phyloP scores from a whole-genome alignment of 768 basidiomycete species.

The Xerocomellus amylosporus region DNA sequence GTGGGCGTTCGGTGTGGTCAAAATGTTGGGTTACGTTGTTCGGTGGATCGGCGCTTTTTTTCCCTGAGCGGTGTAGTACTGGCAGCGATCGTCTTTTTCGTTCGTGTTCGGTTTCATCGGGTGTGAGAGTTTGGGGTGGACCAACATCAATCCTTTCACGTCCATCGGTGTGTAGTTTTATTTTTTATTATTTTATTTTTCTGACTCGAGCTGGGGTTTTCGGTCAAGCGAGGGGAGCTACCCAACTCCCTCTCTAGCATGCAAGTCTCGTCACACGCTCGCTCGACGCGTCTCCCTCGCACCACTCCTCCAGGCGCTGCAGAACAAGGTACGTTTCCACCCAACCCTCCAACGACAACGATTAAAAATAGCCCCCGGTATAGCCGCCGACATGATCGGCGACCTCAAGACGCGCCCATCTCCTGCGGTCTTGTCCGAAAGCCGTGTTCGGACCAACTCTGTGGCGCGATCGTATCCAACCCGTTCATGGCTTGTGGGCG shows the following conservation, averaged over 20 bases:
- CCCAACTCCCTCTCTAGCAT: slow-evolving; percentile 25
- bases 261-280: not conserved
- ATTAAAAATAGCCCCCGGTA: not conserved
- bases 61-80: not conserved
- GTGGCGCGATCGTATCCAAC: slow-evolving; percentile 45
- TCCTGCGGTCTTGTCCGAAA: slow-evolving; percentile 59
- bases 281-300: not conserved
- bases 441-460: slow-evolving; percentile 55
- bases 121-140: slow-evolving; percentile 57
- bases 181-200: not conserved
- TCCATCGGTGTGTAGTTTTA: slow-evolving; percentile 39
- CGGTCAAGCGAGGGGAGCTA: slow-evolving; percentile 15
- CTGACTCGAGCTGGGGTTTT: too few species aligned
- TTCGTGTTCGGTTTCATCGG: slow-evolving; percentile 70
- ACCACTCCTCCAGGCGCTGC: slow-evolving; percentile 12
- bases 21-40: slow-evolving; percentile 41
- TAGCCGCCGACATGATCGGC: slow-evolving; percentile 60
- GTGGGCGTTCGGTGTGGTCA: slow-evolving; percentile 53
- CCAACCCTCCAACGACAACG: not conserved
- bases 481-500: too few species aligned
- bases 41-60: slow-evolving; percentile 2
- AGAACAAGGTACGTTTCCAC: slow-evolving; percentile 18
- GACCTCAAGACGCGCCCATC: slow-evolving; percentile 68
- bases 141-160: slow-evolving; percentile 61
- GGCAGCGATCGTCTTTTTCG: slow-evolving; percentile 47